Percentiles rank a stretch among this genome's conserved stretches.
Evolutionary conservation across 495 filamentous ascomycete species (phyloP).

Genomic region (Trypethelium eluteriae): DNA sequence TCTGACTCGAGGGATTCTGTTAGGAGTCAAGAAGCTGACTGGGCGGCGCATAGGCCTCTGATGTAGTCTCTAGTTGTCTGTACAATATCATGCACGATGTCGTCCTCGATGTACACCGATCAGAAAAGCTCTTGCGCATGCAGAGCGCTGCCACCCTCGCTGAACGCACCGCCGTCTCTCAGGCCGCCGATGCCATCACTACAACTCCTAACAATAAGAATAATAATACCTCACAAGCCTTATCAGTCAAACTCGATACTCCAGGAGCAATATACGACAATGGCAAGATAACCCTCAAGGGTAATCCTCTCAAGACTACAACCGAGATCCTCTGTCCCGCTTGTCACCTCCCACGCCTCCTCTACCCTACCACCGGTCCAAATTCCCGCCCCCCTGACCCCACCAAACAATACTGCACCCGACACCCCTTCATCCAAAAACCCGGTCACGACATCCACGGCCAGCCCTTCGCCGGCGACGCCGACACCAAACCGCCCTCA

Average conservation of each 20-base stretch:
- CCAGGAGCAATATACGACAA: slow-evolving; percentile 65
- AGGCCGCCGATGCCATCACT: slow-evolving; percentile 39
- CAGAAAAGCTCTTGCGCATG: slow-evolving; percentile 50
- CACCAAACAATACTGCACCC: slow-evolving; percentile 58
- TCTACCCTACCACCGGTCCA: slow-evolving; percentile 35
- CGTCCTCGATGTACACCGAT: slow-evolving; percentile 38
- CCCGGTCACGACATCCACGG: slow-evolving; percentile 77
- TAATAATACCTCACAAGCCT: slow-evolving; percentile 25
- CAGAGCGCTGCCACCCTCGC: slow-evolving; percentile 64
- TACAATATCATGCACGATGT: slow-evolving; percentile 41
- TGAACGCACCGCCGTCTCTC: slow-evolving; percentile 53
- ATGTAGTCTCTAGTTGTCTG: slow-evolving; percentile 38
- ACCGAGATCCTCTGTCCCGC: slow-evolving; percentile 53
- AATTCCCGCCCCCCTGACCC: slow-evolving; percentile 25
- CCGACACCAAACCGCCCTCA: slow-evolving; percentile 49
- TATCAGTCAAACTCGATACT: slow-evolving; percentile 48
- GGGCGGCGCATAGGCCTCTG: neutral
- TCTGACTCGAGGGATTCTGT: neutral
- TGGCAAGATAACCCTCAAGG: slow-evolving; percentile 62
- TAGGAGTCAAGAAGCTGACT: neutral
- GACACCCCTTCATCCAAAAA: slow-evolving; percentile 62
- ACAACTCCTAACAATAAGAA: slow-evolving; percentile 25
- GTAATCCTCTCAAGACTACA: slow-evolving; percentile 66
- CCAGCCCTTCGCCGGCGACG: slow-evolving; percentile 58
- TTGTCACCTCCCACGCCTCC: slow-evolving; percentile 39